phyloP scores from a whole-genome alignment of 2,329 filamentous ascomycete genomes.

The Aspergillus sp. region DNA sequence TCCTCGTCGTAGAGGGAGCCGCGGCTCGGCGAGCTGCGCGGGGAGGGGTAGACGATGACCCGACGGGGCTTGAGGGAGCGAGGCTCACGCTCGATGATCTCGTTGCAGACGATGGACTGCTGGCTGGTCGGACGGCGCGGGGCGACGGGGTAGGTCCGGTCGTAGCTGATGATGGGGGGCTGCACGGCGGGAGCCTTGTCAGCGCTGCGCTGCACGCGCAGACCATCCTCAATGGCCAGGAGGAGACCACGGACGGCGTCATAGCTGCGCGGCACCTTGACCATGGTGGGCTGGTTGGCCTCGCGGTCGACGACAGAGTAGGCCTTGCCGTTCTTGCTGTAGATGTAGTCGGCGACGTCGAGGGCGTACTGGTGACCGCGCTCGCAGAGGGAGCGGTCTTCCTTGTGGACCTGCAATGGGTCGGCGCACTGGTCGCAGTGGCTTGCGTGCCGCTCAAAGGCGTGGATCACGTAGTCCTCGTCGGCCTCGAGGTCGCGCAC shows the following conservation, averaged over 20 bases:
- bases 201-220: conserved; percentile 24
- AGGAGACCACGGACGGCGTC: conserved; percentile 37
- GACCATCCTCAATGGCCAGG: conserved; percentile 43
- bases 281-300: conserved; percentile 34
- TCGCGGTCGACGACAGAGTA: conserved; percentile 46
- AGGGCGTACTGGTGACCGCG: conserved; percentile 34
- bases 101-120: conserved; percentile 14
- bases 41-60: conserved; percentile 36
- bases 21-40: conserved; percentile 32
- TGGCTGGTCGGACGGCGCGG: conserved; percentile 25
- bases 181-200: conserved; percentile 10
- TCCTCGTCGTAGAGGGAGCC: conserved; percentile 38
- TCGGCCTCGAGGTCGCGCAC: conserved; percentile 37
- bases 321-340: conserved; percentile 36
- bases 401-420: conserved; percentile 24
- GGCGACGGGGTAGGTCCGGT: conserved; percentile 29
- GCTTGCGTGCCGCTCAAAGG: conserved; percentile 36
- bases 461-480: conserved; percentile 35
- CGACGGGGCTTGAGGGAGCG: conserved; percentile 25
- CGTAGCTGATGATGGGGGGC: conserved; percentile 31
- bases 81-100: conserved; percentile 31
- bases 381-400: conserved; percentile 31
- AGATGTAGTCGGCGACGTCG: conserved; percentile 36
- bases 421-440: conserved; percentile 35
- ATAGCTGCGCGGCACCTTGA: conserved; percentile 43